Evolutionary conservation across 345 rosid genomes (phyloP).

Genomic region (Acer yangbiense): DNA sequence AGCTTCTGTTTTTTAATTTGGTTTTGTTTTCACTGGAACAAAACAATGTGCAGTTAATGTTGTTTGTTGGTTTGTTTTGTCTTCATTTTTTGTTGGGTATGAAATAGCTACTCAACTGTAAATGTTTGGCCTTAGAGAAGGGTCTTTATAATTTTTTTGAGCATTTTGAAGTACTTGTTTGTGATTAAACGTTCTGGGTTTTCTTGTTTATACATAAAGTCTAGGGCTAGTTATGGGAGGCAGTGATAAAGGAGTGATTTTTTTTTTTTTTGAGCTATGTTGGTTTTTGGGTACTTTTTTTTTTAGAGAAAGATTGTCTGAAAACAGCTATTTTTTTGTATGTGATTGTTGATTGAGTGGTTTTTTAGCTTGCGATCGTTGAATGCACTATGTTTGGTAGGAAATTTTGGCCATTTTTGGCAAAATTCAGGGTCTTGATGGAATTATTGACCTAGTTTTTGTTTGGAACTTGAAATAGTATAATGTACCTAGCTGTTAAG

Average conservation of each 20-base stretch:
- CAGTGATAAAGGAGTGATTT: not conserved
- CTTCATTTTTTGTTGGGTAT: not conserved
- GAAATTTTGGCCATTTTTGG: not conserved
- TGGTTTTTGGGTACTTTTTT: not conserved
- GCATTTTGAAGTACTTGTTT: not conserved
- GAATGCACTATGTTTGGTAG: not conserved
- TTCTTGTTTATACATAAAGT: not conserved
- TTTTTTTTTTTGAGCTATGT: not conserved
- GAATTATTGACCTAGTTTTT: not conserved
- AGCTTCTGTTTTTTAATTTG: not conserved
- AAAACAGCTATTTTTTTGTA: not conserved
- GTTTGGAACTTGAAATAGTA: not conserved
- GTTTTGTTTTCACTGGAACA: not conserved
- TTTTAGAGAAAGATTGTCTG: not conserved
- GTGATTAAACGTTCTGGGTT: not conserved
- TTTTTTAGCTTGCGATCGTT: not conserved
- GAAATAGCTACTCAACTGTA: not conserved
- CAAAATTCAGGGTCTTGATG: not conserved
- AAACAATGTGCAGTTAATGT: not conserved
- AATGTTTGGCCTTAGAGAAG: slow-evolving; percentile 1
- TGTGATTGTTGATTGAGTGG: not conserved
- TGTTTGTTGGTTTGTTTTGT: slow-evolving; percentile 6
- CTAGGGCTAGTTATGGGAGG: not conserved
- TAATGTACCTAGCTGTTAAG: slow-evolving; percentile 5
- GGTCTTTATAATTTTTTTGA: not conserved